phyloP scores from a whole-genome alignment of 257 asterid genomes.

The Echites panduratus region DNA sequence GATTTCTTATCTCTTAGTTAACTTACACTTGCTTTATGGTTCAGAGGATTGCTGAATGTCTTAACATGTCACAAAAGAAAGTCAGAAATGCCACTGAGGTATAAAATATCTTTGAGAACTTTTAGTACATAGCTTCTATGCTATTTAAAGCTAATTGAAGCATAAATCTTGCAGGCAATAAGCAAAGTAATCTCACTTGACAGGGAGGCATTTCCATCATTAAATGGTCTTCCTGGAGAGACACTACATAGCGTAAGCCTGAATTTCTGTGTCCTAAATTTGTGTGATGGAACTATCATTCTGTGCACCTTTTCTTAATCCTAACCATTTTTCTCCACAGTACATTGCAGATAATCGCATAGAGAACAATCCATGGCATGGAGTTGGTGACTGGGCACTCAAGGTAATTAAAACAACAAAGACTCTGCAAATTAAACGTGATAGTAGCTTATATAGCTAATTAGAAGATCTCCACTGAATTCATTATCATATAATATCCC shows the following conservation, averaged over 20 bases:
- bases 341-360: constrained; percentile 69
- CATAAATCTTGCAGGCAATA: constrained; percentile 49
- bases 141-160: constrained; percentile 4
- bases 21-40: constrained; percentile 20
- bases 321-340: constrained; percentile 34
- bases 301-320: background rate
- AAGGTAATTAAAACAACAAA: constrained; percentile 43
- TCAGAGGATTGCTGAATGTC: constrained; percentile 80
- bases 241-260: constrained; percentile 78
- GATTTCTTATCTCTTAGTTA: constrained; percentile 2
- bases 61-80: constrained; percentile 86
- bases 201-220: constrained; percentile 82
- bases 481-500: background rate
- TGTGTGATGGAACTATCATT: background rate
- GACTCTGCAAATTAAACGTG: background rate
- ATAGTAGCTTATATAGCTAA: background rate
- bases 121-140: constrained; percentile 11
- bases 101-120: constrained; percentile 16
- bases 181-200: constrained; percentile 89
- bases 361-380: constrained; percentile 88
- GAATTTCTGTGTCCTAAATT: background rate
- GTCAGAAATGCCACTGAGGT: constrained; percentile 98
- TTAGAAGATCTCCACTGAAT: background rate
- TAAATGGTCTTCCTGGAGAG: constrained; percentile 83
- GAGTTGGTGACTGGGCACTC: constrained; percentile 70